These are phyloP conservation scores for Arthrobotrys sinensis DNA, from an alignment of 2,329 filamentous ascomycete species.

Conservation along the genomic window DNA sequence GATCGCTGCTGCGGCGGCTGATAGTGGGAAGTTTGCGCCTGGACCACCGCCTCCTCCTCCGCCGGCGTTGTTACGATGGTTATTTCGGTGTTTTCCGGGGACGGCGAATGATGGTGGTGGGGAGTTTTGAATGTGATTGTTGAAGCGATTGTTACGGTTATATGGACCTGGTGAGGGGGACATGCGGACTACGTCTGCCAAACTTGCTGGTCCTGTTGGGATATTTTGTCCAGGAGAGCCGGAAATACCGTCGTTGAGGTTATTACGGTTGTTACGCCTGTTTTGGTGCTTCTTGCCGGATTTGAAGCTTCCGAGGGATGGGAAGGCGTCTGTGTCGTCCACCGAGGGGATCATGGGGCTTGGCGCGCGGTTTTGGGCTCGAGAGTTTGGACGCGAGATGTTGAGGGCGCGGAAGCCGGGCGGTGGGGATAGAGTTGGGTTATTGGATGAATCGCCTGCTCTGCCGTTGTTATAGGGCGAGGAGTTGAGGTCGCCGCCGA, in stretches of 20 bases:
- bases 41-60: conserved; percentile 8
- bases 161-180: conserved; percentile 81
- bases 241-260: conserved; percentile 77
- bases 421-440: conserved; percentile 70
- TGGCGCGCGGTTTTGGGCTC: conserved; percentile 77
- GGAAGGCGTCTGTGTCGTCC: conserved; percentile 96
- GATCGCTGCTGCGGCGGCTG: conserved; percentile 73
- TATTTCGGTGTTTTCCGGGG: conserved; percentile 56
- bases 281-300: conserved; percentile 82
- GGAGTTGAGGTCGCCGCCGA: conserved; percentile 72
- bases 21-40: conserved; percentile 36
- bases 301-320: conserved; percentile 81
- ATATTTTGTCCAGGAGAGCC: conserved; percentile 71
- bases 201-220: conserved; percentile 76
- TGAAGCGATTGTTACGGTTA: conserved; percentile 55
- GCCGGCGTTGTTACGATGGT: conserved; percentile 13
- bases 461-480: conserved; percentile 59
- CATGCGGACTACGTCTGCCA: conserved; percentile 97
- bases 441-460: conserved; percentile 55
- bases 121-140: conserved; percentile 55
- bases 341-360: conserved; percentile 78
- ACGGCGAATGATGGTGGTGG: conserved; percentile 52
- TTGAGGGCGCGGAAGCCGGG: conserved; percentile 79
- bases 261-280: conserved; percentile 85
- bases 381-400: conserved; percentile 83